A percentile compares a stretch with the other conserved stretches of the same genome.
Evolutionary conservation across 345 rosid genomes (phyloP).

Genomic region (Balakata baccata): DNA sequence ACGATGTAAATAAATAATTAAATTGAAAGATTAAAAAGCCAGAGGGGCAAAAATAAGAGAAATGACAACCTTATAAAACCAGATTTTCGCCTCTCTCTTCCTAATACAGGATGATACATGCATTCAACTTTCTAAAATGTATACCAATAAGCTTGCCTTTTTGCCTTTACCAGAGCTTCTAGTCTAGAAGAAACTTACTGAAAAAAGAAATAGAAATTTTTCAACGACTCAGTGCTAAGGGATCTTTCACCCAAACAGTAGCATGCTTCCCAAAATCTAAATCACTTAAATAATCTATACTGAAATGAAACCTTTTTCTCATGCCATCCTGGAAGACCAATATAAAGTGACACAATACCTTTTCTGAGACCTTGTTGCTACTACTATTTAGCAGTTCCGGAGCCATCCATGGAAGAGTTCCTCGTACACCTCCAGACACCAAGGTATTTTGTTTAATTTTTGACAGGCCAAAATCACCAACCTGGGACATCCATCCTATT

Average conservation of each 20-base stretch:
- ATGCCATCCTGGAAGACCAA: neutral
- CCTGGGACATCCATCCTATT: constrained; percentile 36
- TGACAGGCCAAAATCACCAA: constrained; percentile 83
- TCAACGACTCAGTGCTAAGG: neutral
- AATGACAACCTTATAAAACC: constrained; percentile 1
- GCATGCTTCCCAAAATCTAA: neutral
- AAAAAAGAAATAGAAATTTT: neutral
- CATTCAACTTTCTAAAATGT: constrained; percentile 1
- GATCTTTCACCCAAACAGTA: neutral
- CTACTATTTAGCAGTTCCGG: constrained; percentile 75
- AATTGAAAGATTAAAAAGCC: neutral
- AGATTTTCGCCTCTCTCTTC: neutral
- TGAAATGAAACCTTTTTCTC: neutral
- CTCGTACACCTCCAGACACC: constrained; percentile 84
- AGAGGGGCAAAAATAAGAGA: neutral
- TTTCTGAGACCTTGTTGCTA: constrained; percentile 79
- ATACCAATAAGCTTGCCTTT: neutral
- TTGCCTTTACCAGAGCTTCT: neutral
- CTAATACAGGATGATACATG: neutral
- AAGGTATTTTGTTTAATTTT: constrained; percentile 78
- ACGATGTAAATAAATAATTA: constrained; percentile 13
- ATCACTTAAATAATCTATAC: neutral
- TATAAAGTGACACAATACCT: constrained; percentile 38
- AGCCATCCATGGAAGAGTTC: constrained; percentile 93
- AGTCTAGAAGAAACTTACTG: neutral